Conservation (phyloP, 1,284 basidiomycete species). For the Tausonia pullulans region DNA sequence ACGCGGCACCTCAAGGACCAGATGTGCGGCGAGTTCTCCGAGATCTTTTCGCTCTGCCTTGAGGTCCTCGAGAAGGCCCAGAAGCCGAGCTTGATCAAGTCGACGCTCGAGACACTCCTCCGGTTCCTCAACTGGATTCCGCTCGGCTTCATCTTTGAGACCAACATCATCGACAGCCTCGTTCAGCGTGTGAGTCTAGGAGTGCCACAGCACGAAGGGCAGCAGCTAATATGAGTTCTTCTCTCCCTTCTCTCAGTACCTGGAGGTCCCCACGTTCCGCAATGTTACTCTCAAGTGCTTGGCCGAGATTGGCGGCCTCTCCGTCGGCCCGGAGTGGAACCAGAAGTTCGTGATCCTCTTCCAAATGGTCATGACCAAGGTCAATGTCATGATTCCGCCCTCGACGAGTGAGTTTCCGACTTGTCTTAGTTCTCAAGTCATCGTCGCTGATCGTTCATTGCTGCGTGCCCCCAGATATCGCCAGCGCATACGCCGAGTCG, state of each 20-base stretch:
- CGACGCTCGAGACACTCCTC: constrained; percentile 88
- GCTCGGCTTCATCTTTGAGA: constrained; percentile 97
- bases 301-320: constrained; percentile 89
- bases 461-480: constrained; percentile 47
- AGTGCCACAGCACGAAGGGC: no score
- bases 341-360: constrained; percentile 96
- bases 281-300: constrained; percentile 96
- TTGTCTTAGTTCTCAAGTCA: background rate
- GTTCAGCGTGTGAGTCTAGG: constrained; percentile 46
- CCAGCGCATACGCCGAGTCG: constrained; percentile 80
- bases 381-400: constrained; percentile 96
- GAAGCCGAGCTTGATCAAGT: constrained; percentile 89
- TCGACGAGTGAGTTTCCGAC: constrained; percentile 49
- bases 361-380: constrained; percentile 93
- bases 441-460: background rate
- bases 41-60: constrained; percentile 89
- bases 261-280: constrained; percentile 93
- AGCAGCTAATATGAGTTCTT: background rate
- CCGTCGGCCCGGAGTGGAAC: constrained; percentile 97
- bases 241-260: constrained; percentile 49
- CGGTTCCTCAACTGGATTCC: constrained; percentile 99
- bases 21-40: constrained; percentile 93
- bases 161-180: constrained; percentile 89
- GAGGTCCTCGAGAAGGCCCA: constrained; percentile 97
- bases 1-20: constrained; percentile 96